Conservation (phyloP, 1,139 yeast genomes). For the Taphrina wiesneri region DNA sequence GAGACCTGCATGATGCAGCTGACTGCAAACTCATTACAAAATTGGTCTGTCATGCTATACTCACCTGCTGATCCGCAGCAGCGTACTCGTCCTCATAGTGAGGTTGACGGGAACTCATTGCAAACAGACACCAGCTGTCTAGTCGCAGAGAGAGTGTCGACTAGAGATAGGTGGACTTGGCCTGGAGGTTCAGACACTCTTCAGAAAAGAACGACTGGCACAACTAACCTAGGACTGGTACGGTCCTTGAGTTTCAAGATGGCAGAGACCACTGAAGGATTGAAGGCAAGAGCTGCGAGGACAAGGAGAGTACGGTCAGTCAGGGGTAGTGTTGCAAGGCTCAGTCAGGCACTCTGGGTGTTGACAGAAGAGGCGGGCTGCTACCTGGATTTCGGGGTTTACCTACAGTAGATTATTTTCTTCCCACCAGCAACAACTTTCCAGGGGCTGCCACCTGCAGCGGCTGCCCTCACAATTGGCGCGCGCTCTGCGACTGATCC, state of each 20-base stretch:
- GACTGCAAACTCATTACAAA: no score
- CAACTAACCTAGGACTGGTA: background rate
- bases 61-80: conserved; percentile 25
- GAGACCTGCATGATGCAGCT: background rate
- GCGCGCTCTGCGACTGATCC: background rate
- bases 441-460: conserved; percentile 4
- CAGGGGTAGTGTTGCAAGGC: conserved; percentile 8
- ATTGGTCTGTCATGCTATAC: background rate
- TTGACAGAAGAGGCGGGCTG: conserved; percentile 9
- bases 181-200: background rate
- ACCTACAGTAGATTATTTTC: background rate
- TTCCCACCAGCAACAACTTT: conserved; percentile 6
- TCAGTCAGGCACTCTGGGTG: conserved; percentile 7
- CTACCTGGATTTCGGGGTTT: conserved; percentile 7
- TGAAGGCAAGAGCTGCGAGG: no score
- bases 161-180: background rate
- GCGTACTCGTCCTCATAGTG: conserved; percentile 40
- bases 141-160: background rate
- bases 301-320: conserved; percentile 1
- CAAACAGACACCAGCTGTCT: background rate
- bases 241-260: no score
- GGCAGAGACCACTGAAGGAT: no score
- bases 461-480: background rate
- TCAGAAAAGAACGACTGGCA: background rate
- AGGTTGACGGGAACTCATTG: conserved; percentile 34